Conservation (phyloP, 139 green algal genomes). For the Chlamydomonas incerta region DNA sequence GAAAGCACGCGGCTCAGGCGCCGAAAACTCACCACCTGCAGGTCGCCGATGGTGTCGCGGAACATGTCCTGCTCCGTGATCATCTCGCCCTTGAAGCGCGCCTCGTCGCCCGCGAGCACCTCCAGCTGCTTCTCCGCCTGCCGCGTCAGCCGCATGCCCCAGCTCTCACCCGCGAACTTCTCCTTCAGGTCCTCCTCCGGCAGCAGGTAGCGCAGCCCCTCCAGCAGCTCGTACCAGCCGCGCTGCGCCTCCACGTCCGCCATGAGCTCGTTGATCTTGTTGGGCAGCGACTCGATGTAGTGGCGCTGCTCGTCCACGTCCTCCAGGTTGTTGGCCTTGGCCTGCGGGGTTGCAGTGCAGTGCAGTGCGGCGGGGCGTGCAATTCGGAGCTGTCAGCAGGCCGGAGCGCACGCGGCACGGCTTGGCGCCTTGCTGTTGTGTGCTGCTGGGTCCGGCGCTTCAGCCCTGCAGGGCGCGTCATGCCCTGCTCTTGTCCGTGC, state of each 20-base stretch:
- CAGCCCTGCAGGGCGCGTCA: no score
- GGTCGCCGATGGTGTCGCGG: slow-evolving; percentile 51
- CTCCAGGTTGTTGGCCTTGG: slow-evolving; percentile 73
- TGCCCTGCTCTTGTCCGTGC: no score
- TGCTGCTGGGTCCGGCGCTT: no score
- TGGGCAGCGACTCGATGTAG: slow-evolving; percentile 75
- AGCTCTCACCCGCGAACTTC: slow-evolving; percentile 59
- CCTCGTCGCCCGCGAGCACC: slow-evolving; percentile 20
- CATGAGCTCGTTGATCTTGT: slow-evolving; percentile 63
- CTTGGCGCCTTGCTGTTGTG: no score
- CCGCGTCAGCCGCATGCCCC: slow-evolving; percentile 48
- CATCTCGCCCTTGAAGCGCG: slow-evolving; percentile 76
- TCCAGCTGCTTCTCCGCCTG: slow-evolving; percentile 65
- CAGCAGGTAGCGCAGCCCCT: slow-evolving; percentile 68
- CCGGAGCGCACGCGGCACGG: no score
- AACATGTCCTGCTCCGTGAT: slow-evolving; percentile 76
- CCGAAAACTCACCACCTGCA: slow-evolving; percentile 49
- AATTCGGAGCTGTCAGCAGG: no score
- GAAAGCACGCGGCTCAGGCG: no score
- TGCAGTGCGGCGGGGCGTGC: no score
- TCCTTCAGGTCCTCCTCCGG: slow-evolving; percentile 69
- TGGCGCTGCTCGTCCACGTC: slow-evolving; percentile 81
- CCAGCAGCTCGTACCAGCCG: slow-evolving; percentile 78
- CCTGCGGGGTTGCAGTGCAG: no score
- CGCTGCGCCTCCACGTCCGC: slow-evolving; percentile 63